A percentile compares a stretch with the other conserved stretches of the same genome.
phyloP scores from a whole-genome alignment of 345 rosid genomes.

The Linum usitatissimum region DNA sequence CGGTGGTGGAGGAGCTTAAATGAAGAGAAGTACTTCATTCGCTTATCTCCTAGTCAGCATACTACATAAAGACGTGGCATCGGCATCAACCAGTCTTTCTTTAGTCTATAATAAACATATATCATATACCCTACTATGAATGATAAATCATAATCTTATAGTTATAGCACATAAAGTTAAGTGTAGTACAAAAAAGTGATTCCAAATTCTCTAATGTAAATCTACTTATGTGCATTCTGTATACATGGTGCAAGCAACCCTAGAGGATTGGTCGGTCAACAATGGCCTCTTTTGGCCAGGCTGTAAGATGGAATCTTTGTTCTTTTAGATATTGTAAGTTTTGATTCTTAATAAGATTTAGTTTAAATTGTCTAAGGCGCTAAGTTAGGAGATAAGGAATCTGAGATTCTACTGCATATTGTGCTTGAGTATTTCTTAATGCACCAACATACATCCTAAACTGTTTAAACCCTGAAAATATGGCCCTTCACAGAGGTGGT shows the following conservation, averaged over 20 bases:
- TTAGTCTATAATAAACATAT: not conserved
- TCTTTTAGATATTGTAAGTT: not conserved
- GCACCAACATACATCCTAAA: not conserved
- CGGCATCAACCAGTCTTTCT: slow-evolving; percentile 13
- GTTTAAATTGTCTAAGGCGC: not conserved
- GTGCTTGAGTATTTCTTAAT: not conserved
- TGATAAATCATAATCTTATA: slow-evolving; percentile 18
- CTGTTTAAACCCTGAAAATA: not conserved
- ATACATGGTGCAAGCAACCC: slow-evolving; percentile 2
- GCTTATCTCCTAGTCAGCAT: slow-evolving; percentile 9
- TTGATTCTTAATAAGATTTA: not conserved
- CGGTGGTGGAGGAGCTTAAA: not conserved
- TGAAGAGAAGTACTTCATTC: not conserved
- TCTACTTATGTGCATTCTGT: slow-evolving; percentile 1
- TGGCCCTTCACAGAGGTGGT: not conserved
- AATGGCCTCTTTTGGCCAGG: not conserved
- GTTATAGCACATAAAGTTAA: not conserved
- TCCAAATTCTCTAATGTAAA: slow-evolving; percentile 18
- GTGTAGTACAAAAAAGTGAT: slow-evolving; percentile 12
- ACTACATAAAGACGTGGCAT: slow-evolving; percentile 21
- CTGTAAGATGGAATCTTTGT: not conserved
- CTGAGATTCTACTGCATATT: too few relatives aligned
- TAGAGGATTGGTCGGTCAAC: slow-evolving; percentile 11
- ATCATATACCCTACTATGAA: slow-evolving; percentile 1
- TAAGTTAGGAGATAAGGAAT: too few relatives aligned